Base-by-base conservation (phyloP, 495 filamentous ascomycete genomes). In the Pseudomonodictys pantanalensis region DNA sequence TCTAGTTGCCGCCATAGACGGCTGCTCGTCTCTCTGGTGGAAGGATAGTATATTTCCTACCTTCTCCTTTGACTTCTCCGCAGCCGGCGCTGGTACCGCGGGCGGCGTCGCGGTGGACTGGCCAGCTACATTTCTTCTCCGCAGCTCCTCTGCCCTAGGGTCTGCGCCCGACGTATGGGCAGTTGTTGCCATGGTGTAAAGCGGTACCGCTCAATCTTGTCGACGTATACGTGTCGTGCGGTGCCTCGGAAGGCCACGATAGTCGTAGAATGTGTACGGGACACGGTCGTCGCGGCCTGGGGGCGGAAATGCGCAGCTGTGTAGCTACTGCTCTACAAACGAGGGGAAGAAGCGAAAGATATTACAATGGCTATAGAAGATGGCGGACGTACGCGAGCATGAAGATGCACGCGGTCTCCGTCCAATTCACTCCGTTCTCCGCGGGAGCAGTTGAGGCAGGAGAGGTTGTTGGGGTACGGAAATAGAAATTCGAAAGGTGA, bases 71-170 rank as follows among this genome's bases (percentile, higher is more conserved):
- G 79, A 79, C 78, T 89, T 91, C 76, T 89, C 86, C 46, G 84
- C 78, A 35, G 77, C 71, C 17, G 75, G 68, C 47, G 69, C 58
- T 56, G 64, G 65, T 56, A 71, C 55, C 64, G 70, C 71, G 47
- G 68, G 56, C 59, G 77, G 75, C 26, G 65, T 43, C 3, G 49
- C 17, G 22, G 17, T 18, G 45, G 69, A 72, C 45, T 76, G 77
- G 42, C 78, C 78, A 20, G 83, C 78, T 22, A 90, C 81, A 77
- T 89, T 90, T 76, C 92, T 85, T 70, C 86, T 83, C 64, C 89
- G 80, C 57, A 87, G 74, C 67, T 90, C 86, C 52, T 90, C 73
- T 48, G 58, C 78, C 64, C 84, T 80, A 25, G 75, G 70, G 32
- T 87, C 82, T 56, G 82, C 78, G 68, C 89, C 91, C 35, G 89